Percentiles rank a stretch among this genome's conserved stretches.
Evolutionary conservation across 345 rosid species (phyloP).

Genomic region (Hibiscus syriacus): DNA sequence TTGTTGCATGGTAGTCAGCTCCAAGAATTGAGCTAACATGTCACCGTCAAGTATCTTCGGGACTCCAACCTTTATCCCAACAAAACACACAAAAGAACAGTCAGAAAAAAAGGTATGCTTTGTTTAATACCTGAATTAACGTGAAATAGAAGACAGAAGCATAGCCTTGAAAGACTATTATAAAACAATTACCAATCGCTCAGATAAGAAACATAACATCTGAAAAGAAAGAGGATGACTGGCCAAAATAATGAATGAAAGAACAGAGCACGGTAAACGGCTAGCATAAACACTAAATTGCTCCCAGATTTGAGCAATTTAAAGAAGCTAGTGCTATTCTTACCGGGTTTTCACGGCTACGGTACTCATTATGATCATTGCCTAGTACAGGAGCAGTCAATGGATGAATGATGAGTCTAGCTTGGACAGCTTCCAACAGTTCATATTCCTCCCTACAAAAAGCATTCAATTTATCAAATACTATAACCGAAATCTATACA

Average conservation of each 20-base stretch:
- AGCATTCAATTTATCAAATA: conserved; percentile 4
- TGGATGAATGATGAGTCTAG: conserved; percentile 77
- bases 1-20: conserved; percentile 81
- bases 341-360: conserved; percentile 85
- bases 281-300: neutral
- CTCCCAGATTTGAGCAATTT: neutral
- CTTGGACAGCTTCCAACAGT: conserved; percentile 86
- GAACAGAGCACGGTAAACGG: neutral
- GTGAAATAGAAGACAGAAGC: neutral
- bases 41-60: conserved; percentile 89
- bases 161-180: neutral
- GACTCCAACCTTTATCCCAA: conserved; percentile 45
- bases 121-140: neutral
- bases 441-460: conserved; percentile 74
- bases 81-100: neutral
- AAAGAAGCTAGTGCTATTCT: conserved; percentile 11
- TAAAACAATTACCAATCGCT: neutral
- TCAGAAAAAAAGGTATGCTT: neutral
- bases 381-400: conserved; percentile 91
- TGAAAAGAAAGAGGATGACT: neutral
- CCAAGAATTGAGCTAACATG: conserved; percentile 90
- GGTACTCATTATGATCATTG: conserved; percentile 85
- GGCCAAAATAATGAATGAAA: neutral
- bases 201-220: neutral
- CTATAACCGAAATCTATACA: neutral